Base-by-base conservation (phyloP, 768 basidiomycete species). In the Xerocomellus intermedius region DNA sequence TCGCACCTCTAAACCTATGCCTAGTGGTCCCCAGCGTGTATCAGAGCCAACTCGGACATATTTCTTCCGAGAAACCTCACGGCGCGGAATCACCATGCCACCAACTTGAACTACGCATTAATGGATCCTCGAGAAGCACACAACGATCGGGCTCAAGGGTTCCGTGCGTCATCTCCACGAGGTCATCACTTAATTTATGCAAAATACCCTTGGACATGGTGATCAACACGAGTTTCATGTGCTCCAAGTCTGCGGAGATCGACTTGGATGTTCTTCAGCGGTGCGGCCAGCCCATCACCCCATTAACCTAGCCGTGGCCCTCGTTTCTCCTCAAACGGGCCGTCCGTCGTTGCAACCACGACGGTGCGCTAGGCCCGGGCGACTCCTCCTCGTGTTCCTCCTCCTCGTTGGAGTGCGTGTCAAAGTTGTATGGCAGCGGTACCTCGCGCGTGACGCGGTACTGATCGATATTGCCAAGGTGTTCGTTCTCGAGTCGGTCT, bases 381-480 rank as follows among this genome's bases (percentile, higher is more conserved):
- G 16, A 14, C 8, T 17, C 43, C 13, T 51, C 78, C 32, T 75
- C 73, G 0, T 73, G 75, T 16, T 80, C 79, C 12, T 77, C 75
- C 2, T 80, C 79, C 19, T 78, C 77, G 26, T 74, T 69, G 43
- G 82, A 79, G 42, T 75, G 69, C 28, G 60, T 57, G 48, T 85
- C 82, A 48, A 85, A 75, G 3, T 73, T 73, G 69, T 94, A 95
- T 2, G 91, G 92, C 32, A 95, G 70, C 0, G 91, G 89, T 8
- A 94, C 85, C 64, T 97, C 91, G 30, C 87, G 79, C 1, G 90
- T 93, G 28, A 90, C 85, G 19, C 92, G 89, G 68, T 94, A 96
- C 63, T 94, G 92, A 81, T 95, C 94, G 70, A 92, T 83, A 69
- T 94, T 95, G 77, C 93, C 92, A n/a, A 94, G 75, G 57, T 96